Evolutionary conservation across 495 filamentous ascomycete genomes (phyloP).

Genomic region (Penicillium paradoxum): DNA sequence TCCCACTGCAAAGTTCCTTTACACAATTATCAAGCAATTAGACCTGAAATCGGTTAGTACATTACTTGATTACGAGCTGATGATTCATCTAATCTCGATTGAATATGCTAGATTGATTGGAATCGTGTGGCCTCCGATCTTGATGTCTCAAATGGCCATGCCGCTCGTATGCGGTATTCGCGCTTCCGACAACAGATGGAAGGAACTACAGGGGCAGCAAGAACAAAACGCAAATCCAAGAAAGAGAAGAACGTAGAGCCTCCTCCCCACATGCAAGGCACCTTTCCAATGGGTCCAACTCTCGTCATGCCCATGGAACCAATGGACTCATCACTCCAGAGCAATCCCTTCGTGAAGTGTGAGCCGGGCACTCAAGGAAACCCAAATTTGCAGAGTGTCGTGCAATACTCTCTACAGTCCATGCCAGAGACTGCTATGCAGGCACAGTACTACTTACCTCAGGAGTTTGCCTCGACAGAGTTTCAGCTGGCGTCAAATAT

Average conservation of each 20-base stretch:
- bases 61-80: not conserved
- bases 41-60: slow-evolving; percentile 55
- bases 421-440: not conserved
- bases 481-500: not conserved
- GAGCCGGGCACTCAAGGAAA: slow-evolving; percentile 1
- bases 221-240: slow-evolving; percentile 13
- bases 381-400: not conserved
- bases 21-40: slow-evolving; percentile 71
- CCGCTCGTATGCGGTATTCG: slow-evolving; percentile 74
- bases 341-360: slow-evolving; percentile 11
- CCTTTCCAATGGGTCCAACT: not conserved
- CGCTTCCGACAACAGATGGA: slow-evolving; percentile 63
- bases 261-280: not conserved
- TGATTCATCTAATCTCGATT: not conserved
- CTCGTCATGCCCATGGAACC: not conserved
- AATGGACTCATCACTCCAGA: not conserved
- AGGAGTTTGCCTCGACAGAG: not conserved
- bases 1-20: slow-evolving; percentile 56
- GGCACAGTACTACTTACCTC: not conserved
- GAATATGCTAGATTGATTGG: slow-evolving; percentile 67
- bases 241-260: slow-evolving; percentile 9
- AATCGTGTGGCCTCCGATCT: slow-evolving; percentile 57
- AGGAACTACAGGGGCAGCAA: slow-evolving; percentile 27
- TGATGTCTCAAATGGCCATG: slow-evolving; percentile 73
- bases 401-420: not conserved